Percentiles rank a stretch among this genome's conserved stretches.
phyloP scores from a whole-genome alignment of 148 eudicot genomes.

The Chenopodium suecicum region DNA sequence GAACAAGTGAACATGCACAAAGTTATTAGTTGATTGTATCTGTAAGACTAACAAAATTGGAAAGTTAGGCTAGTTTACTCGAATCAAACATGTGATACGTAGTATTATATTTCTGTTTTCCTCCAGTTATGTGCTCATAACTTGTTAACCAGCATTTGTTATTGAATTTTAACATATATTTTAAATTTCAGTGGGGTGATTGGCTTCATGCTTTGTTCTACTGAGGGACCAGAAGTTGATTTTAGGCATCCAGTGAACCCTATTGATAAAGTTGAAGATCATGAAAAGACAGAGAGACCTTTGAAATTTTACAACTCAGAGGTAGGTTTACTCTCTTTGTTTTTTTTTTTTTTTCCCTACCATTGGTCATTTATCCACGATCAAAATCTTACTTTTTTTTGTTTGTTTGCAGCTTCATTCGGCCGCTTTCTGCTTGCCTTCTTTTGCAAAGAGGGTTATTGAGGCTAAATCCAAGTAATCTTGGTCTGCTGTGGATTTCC shows the following conservation, averaged over 20 bases:
- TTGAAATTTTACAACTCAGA: constrained; percentile 90
- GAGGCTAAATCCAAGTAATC: constrained; percentile 55
- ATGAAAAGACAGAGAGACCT: constrained; percentile 50
- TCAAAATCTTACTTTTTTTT: not conserved
- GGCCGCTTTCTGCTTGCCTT: constrained; percentile 95
- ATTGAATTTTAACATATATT: not conserved
- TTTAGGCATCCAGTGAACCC: constrained; percentile 87
- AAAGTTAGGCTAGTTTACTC: not conserved
- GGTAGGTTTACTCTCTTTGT: constrained; percentile 35
- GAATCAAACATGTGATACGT: not conserved
- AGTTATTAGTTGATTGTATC: not conserved
- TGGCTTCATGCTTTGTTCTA: constrained; percentile 97
- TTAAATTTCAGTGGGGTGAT: constrained; percentile 75
- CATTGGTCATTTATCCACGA: not conserved
- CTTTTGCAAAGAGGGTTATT: constrained; percentile 88
- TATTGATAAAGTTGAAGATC: constrained; percentile 53
- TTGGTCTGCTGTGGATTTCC: not conserved
- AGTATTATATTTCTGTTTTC: not conserved
- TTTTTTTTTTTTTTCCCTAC: too few relatives aligned
- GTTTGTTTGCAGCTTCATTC: constrained; percentile 64
- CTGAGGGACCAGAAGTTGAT: constrained; percentile 85
- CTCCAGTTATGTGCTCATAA: not conserved
- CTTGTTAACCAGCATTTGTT: not conserved
- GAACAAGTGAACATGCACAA: too few relatives aligned
- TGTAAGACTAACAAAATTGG: not conserved